Conservation (phyloP, 768 basidiomycete genomes). For the Cystobasidium onofrii region DNA sequence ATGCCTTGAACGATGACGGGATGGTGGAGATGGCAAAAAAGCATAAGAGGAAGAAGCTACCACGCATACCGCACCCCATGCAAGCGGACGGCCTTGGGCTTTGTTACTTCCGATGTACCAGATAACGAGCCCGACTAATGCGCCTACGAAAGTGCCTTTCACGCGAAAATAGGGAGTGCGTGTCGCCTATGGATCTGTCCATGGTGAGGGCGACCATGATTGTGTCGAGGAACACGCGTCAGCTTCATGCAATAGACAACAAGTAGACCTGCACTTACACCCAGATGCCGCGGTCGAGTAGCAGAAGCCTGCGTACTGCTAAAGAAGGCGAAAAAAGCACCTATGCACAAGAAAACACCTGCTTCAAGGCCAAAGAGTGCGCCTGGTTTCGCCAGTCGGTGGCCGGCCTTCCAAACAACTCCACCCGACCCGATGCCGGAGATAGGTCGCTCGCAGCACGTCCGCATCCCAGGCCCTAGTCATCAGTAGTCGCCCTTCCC, state of each 20-base stretch:
- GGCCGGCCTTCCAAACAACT: background rate
- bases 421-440: background rate
- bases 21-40: background rate
- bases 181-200: conserved; percentile 2
- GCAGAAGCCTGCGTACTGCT: conserved; percentile 11
- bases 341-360: conserved; percentile 10
- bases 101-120: conserved; percentile 50
- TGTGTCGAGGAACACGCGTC: background rate
- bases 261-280: background rate
- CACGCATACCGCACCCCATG: background rate
- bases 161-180: conserved; percentile 47
- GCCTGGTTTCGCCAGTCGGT: background rate
- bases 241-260: no score
- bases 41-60: background rate
- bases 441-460: no score
- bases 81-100: background rate
- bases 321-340: conserved; percentile 20
- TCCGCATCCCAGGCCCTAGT: no score
- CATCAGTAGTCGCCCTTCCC: no score
- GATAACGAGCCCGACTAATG: conserved; percentile 50
- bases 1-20: conserved; percentile 27
- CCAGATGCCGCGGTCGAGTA: conserved; percentile 16
- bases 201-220: conserved; percentile 24
- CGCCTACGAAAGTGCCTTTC: conserved; percentile 50
- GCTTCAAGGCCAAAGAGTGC: conserved; percentile 8